phyloP scores from a whole-genome alignment of 2,329 filamentous ascomycete genomes.

The Ophiostoma piceae region DNA sequence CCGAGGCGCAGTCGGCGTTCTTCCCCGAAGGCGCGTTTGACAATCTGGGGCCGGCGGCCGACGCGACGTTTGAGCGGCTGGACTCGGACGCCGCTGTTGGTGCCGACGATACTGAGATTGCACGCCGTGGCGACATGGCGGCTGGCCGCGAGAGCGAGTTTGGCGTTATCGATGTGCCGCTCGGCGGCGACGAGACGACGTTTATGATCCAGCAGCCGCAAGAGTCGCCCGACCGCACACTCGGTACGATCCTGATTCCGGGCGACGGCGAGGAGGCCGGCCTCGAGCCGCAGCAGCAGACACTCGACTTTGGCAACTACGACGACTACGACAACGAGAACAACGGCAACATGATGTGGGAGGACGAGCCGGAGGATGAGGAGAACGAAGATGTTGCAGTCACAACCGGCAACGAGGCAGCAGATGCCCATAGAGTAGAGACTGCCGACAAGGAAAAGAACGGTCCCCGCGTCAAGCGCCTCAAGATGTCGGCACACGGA shows the following conservation, averaged over 20 bases:
- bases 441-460: neutral
- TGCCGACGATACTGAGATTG: slow-evolving; percentile 33
- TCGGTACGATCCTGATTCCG: neutral
- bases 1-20: slow-evolving; percentile 43
- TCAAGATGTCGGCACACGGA: slow-evolving; percentile 64
- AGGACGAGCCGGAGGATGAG: slow-evolving; percentile 15
- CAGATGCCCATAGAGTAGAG: neutral
- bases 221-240: slow-evolving; percentile 21
- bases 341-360: slow-evolving; percentile 21
- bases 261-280: slow-evolving; percentile 18
- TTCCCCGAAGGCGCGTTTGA: slow-evolving; percentile 46
- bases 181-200: slow-evolving; percentile 47
- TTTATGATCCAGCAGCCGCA: slow-evolving; percentile 33
- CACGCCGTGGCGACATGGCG: slow-evolving; percentile 33
- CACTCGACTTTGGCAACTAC: slow-evolving; percentile 12
- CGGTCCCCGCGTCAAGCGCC: slow-evolving; percentile 34
- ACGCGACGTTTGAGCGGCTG: slow-evolving; percentile 43
- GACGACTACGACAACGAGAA: slow-evolving; percentile 10
- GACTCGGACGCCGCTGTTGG: slow-evolving; percentile 20
- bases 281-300: neutral
- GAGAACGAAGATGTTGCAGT: neutral
- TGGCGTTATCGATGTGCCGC: slow-evolving; percentile 44
- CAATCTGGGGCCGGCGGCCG: slow-evolving; percentile 38
- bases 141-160: slow-evolving; percentile 44
- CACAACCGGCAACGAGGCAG: slow-evolving; percentile 1